A percentile compares a stretch with the other conserved stretches of the same genome.
Evolutionary conservation across 805 yeast genomes (phyloP).

Genomic region (Candida tallmaniae): DNA sequence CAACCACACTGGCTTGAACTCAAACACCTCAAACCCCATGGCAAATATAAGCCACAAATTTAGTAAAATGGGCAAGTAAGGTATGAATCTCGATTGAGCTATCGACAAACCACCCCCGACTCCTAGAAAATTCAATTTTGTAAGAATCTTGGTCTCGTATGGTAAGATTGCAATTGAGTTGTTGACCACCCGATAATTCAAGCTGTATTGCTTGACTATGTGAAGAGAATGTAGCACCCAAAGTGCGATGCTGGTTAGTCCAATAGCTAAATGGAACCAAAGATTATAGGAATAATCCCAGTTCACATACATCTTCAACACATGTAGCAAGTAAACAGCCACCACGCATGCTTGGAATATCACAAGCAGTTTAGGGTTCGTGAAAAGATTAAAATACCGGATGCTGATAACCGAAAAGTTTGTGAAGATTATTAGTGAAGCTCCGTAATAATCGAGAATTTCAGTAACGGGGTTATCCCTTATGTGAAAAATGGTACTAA

Average conservation of each 20-base stretch:
- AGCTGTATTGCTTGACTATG: conserved; percentile 13
- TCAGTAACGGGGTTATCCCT: conserved; percentile 36
- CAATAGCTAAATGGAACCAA: conserved; percentile 26
- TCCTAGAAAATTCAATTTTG: conserved; percentile 21
- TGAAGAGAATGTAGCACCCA: conserved; percentile 32
- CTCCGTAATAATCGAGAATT: conserved; percentile 39
- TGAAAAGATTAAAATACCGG: conserved; percentile 27
- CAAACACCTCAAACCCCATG: conserved; percentile 30
- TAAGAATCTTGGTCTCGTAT: conserved; percentile 31
- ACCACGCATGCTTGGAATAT: conserved; percentile 17
- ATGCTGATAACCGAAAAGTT: conserved; percentile 32
- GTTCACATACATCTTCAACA: conserved; percentile 18
- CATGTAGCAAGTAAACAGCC: conserved; percentile 22
- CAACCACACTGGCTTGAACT: conserved; percentile 29
- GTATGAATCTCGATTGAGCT: conserved; percentile 24
- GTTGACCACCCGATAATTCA: conserved; percentile 19
- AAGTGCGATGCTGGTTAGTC: conserved; percentile 22
- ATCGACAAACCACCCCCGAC: conserved; percentile 19
- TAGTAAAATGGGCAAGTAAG: conserved; percentile 30
- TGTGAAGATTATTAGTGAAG: conserved; percentile 31
- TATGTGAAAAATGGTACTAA: conserved; percentile 34
- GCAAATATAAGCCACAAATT: conserved; percentile 30
- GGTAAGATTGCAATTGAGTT: conserved; percentile 37
- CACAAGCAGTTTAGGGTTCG: conserved; percentile 10
- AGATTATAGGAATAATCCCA: conserved; percentile 41